These are phyloP conservation scores for Handroanthus guayacan DNA, from an alignment of 257 asterid species.

Conservation along the genomic window DNA sequence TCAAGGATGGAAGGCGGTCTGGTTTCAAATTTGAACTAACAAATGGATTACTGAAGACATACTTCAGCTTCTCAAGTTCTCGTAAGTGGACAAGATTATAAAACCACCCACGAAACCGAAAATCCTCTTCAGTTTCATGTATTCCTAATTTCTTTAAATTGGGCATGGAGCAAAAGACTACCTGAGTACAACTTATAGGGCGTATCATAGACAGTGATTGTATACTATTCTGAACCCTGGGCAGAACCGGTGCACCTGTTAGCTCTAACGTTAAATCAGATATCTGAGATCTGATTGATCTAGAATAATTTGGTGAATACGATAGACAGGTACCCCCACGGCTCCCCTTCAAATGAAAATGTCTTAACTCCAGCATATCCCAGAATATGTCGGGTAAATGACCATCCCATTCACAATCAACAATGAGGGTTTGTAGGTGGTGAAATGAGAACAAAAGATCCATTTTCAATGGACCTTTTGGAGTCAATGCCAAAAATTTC, in stretches of 20 bases:
- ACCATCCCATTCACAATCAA: slow-evolving; percentile 38
- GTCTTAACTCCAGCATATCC: slow-evolving; percentile 35
- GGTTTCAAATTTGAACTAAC: slow-evolving; percentile 16
- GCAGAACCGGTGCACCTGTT: not conserved
- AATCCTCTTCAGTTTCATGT: slow-evolving; percentile 38
- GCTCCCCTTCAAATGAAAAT: slow-evolving; percentile 36
- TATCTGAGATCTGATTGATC: too few species aligned
- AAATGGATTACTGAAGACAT: slow-evolving; percentile 34
- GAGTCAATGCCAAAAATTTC: slow-evolving; percentile 37
- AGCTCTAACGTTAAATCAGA: not conserved
- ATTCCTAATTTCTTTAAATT: slow-evolving; percentile 37
- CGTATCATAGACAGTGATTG: slow-evolving; percentile 32
- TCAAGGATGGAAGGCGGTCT: slow-evolving; percentile 14
- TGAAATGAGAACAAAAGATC: not conserved
- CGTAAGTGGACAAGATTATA: slow-evolving; percentile 14
- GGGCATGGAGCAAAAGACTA: slow-evolving; percentile 35
- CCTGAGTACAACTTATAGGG: slow-evolving; percentile 31
- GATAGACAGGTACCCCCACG: not conserved
- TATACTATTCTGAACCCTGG: not conserved
- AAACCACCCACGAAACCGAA: slow-evolving; percentile 28
- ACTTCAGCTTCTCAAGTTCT: slow-evolving; percentile 32
- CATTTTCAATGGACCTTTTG: not conserved
- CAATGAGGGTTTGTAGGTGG: slow-evolving; percentile 25
- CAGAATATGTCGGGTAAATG: slow-evolving; percentile 17
- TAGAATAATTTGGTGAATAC: not conserved